Conservation (phyloP, 2,329 filamentous ascomycete genomes). For the Colletotrichum costaricense region DNA sequence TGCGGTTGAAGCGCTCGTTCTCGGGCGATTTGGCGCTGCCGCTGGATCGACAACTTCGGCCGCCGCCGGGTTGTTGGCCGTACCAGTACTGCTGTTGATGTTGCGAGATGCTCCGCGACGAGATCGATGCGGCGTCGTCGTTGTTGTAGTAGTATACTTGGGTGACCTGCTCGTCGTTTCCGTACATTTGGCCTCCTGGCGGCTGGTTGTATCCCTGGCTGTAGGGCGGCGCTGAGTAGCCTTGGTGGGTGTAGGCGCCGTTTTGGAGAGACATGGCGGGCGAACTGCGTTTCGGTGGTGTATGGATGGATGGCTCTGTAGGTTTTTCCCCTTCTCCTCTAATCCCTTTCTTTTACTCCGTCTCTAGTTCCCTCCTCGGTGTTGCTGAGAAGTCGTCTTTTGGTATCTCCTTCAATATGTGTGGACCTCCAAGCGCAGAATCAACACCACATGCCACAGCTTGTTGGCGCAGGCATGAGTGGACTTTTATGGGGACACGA, state of each 20-base stretch:
- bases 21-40: conserved; percentile 10
- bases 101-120: background rate
- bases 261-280: conserved; percentile 26
- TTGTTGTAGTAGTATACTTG: conserved; percentile 20
- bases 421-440: background rate
- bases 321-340: background rate
- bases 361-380: no score
- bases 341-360: background rate
- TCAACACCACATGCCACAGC: background rate
- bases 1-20: conserved; percentile 30
- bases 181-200: conserved; percentile 28
- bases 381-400: background rate
- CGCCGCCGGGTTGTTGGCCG: conserved; percentile 11
- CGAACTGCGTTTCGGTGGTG: background rate
- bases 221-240: conserved; percentile 30
- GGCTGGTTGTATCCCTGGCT: conserved; percentile 31
- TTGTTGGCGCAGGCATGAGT: background rate
- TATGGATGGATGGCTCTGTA: background rate
- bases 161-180: background rate
- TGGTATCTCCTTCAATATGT: background rate
- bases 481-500: background rate
- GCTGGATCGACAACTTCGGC: background rate
- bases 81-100: conserved; percentile 24
- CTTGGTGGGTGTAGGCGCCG: conserved; percentile 29
- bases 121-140: conserved; percentile 8